A percentile compares a stretch with the other conserved stretches of the same genome.
Conservation (phyloP, 306 rosid genomes). For the Morella rubra region DNA sequence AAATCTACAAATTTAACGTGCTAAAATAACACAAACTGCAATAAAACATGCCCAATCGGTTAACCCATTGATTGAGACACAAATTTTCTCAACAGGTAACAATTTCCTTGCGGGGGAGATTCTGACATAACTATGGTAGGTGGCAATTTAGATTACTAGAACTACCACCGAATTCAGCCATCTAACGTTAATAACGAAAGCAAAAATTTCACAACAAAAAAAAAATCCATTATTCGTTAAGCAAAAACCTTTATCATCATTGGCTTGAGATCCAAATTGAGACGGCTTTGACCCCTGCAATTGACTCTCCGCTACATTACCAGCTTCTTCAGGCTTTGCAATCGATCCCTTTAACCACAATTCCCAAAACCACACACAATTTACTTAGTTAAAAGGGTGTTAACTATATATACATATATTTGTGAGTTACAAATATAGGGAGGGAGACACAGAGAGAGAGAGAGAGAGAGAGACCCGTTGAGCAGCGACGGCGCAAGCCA, state of each 20-base stretch:
- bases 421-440: too few species aligned
- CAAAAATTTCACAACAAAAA: background rate
- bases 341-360: slow-evolving; percentile 37
- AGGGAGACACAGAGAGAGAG: background rate
- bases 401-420: background rate
- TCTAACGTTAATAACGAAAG: too few species aligned
- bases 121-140: background rate
- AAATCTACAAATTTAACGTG: background rate
- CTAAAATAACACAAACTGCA: background rate
- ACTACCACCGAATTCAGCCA: background rate
- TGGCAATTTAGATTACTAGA: background rate
- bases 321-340: slow-evolving; percentile 36
- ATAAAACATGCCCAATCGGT: background rate
- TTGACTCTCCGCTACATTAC: slow-evolving; percentile 21
- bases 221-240: background rate
- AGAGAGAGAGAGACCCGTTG: slow-evolving; percentile 34
- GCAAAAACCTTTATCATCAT: slow-evolving; percentile 21
- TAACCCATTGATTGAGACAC: background rate
- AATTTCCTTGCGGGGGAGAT: background rate
- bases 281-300: slow-evolving; percentile 22
- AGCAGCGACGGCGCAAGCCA: slow-evolving; percentile 62
- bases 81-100: background rate
- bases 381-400: background rate
- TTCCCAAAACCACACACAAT: background rate
- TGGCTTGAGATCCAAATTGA: slow-evolving; percentile 35